These are phyloP conservation scores for Elaeis oleifera DNA, from an alignment of 202 grass and related monocot genomes.

Conservation along the genomic window DNA sequence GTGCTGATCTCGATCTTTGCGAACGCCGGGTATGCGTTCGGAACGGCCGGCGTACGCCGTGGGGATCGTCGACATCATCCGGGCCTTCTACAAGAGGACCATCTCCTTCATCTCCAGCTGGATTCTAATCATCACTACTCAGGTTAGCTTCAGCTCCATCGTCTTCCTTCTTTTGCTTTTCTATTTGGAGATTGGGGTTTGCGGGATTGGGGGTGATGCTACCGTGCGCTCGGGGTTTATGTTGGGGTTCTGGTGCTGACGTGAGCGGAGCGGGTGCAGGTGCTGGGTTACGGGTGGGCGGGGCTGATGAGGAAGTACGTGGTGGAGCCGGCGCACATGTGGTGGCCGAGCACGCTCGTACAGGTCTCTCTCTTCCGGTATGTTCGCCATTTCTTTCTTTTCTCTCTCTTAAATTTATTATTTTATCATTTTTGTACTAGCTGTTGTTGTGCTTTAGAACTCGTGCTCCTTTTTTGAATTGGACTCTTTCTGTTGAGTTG, in stretches of 20 bases:
- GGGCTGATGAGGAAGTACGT: conserved; percentile 89
- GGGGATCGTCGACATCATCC: conserved; percentile 65
- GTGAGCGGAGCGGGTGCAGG: conserved; percentile 23
- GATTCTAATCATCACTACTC: conserved; percentile 77
- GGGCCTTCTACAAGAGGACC: conserved; percentile 42
- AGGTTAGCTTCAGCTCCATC: conserved; percentile 1
- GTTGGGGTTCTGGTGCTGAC: neutral
- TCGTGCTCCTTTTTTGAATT: too few species aligned
- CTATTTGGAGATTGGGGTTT: too few species aligned
- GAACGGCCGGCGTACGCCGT: conserved; percentile 50
- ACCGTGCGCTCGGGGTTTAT: too few species aligned
- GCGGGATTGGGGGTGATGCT: too few species aligned
- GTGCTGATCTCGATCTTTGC: conserved; percentile 87
- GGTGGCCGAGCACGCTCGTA: conserved; percentile 82
- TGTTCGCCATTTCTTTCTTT: neutral
- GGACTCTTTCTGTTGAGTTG: too few species aligned
- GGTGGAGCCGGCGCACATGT: conserved; percentile 86
- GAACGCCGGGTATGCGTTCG: conserved; percentile 64
- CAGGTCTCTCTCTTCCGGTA: conserved; percentile 89
- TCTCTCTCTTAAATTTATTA: too few species aligned
- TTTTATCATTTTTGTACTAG: neutral
- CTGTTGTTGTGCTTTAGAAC: too few species aligned
- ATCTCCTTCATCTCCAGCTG: conserved; percentile 62
- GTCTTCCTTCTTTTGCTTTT: neutral
- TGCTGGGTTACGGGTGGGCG: conserved; percentile 87